Base-by-base conservation (phyloP, 106 monocot species). In the Iris macrosiphon region DNA sequence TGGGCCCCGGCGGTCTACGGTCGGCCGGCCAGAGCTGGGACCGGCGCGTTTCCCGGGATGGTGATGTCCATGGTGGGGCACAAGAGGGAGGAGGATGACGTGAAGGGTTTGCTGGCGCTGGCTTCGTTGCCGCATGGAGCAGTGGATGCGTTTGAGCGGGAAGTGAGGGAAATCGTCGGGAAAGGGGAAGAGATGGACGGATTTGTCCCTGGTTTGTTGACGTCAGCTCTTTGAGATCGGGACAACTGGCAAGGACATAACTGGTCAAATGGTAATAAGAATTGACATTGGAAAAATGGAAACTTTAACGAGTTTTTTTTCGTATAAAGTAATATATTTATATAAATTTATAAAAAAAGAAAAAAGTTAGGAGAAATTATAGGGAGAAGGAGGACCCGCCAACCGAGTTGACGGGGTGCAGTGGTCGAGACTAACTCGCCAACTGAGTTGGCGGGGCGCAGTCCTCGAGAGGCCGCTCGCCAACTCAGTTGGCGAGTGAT, bases 1-100 rank as follows among this genome's bases (percentile, higher is more conserved):
- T 40, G 38, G 57, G 57, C 40, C 41, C 57, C 1, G 15, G 57
- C n/a, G 10, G n/a, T 58, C n/a, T 58, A 58, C 2, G 57, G 57
- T 4, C 40, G 57, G 40, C 57, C 25, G 9, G 57, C 57, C 2
- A 7, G 57, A 4, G 57, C 41, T n/a, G 40, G 57, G 26, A 58
- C 41, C 16, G 57, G 57, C 40, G 57, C 24, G 4, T 11, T 41
- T 0, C 57, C 57, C 0, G 57, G 57, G 23, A 58, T 58, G 57
- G 57, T 58, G 57, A 58, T 41, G 57, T 41, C 57, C 2, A 15
- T 58, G 57, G 57, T 40, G 57, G 57, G 57, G 57, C 41, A 17
- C 7, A 58, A 31, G 27, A 58, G 57, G 26, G 32, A 53, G 52
- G 52, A 33, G 7, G 57, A 58, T 40, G 57, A 41, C 40, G 40